phyloP scores from a whole-genome alignment of 2,329 filamentous ascomycete genomes.

The Penicillium oxalicum region DNA sequence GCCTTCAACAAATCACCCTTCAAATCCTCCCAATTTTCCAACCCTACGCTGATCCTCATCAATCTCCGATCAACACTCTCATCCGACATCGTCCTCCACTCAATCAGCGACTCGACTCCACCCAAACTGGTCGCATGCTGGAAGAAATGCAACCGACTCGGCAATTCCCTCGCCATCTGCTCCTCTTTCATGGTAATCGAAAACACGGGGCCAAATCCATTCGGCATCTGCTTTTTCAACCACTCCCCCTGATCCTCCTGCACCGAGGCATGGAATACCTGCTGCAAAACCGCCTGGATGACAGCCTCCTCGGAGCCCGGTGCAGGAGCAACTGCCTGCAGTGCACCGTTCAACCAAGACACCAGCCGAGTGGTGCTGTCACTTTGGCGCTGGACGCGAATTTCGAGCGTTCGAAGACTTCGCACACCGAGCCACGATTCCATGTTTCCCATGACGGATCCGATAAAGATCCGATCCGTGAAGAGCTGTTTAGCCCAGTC shows the following conservation, averaged over 20 bases:
- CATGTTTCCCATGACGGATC: constrained; percentile 78
- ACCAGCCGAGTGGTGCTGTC: constrained; percentile 65
- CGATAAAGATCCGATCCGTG: constrained; percentile 68
- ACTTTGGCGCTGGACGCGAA: constrained; percentile 74
- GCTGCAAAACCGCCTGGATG: constrained; percentile 52
- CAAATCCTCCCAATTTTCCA: constrained; percentile 83
- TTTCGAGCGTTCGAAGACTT: constrained; percentile 75
- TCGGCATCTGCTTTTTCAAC: constrained; percentile 83
- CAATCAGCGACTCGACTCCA: constrained; percentile 90
- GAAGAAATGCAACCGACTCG: constrained; percentile 74
- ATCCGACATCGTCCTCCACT: constrained; percentile 93
- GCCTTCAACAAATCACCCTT: constrained; percentile 65
- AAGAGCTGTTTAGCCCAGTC: constrained; percentile 58
- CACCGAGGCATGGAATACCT: constrained; percentile 70
- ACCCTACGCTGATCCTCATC: constrained; percentile 75
- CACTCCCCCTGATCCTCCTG: constrained; percentile 65
- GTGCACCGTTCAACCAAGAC: constrained; percentile 57
- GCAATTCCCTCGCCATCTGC: constrained; percentile 60
- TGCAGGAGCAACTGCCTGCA: constrained; percentile 37
- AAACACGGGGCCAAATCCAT: constrained; percentile 86
- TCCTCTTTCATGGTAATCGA: constrained; percentile 60
- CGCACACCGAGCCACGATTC: constrained; percentile 90
- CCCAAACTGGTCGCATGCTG: constrained; percentile 93
- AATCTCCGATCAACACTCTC: constrained; percentile 62
- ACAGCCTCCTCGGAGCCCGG: constrained; percentile 38